Base-by-base conservation (phyloP, 2,329 filamentous ascomycete genomes). In the Clathrospora elynae region DNA sequence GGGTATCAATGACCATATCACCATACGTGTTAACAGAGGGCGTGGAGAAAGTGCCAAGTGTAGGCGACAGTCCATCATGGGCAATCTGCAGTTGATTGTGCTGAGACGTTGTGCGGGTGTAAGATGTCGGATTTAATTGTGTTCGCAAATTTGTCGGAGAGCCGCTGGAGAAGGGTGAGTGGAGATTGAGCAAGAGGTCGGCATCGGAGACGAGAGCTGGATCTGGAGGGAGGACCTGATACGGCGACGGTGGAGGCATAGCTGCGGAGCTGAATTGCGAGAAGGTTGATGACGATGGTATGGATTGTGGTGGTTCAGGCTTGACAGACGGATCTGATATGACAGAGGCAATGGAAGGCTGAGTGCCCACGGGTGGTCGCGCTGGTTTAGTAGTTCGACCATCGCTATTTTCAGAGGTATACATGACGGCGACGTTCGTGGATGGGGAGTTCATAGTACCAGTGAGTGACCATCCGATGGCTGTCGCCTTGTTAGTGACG, bases 371-470 rank as follows among this genome's bases (percentile, higher is more conserved):
- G 10, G 42, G 46, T 41, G 41, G 66, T 41, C 28, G 38, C 8
- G 28, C 13, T 17, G 46, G 24, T 34, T 59, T 67, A n/a, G 42
- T 29, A 8, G 63, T 60, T 17, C 62, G 59, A 4, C 39, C 38
- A 20, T 53, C 54, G 54, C 59, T 53, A 52, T 58, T 61, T 14
- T 73, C 72, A 42, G 78, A 84, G 46, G 88, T 84, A 64, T 90
- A 95, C 62, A 95, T 81, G 42, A 92, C 79, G 1, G 89, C 91
- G 4, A 95, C 74, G 61, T 88, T 93, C 0, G 89, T 90, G 51
- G 84, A 90, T 1, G 88, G 86, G 3, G 88, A 93, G 61, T 95
- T 90, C 40, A 88, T 90, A 1, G 86, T 92, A 10, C 90, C 90
- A 0, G 90, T 90, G n/a, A 95, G 73, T 6, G 88, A 90, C 86